Percentiles rank a stretch among this genome's conserved stretches.
phyloP scores from a whole-genome alignment of 306 rosid species.

The Quillaja saponaria region DNA sequence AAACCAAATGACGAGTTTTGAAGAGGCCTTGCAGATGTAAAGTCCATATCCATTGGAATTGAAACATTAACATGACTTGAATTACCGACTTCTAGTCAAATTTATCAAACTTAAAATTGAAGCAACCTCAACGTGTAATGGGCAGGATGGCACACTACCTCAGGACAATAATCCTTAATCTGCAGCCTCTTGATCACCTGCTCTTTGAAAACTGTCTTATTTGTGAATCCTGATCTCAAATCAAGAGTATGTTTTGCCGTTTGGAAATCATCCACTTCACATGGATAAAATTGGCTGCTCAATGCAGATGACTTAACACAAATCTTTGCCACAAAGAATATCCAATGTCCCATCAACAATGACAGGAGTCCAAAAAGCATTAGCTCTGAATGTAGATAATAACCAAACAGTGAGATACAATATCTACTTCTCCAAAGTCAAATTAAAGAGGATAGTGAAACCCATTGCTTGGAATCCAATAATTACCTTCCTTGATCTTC shows the following conservation, averaged over 20 bases:
- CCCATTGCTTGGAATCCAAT: not conserved
- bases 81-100: not conserved
- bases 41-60: conserved; percentile 3
- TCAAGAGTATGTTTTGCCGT: conserved; percentile 24
- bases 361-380: conserved; percentile 91
- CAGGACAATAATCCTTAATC: conserved; percentile 63
- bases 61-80: not conserved
- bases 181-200: conserved; percentile 34
- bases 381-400: conserved; percentile 59
- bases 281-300: conserved; percentile 73
- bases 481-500: conserved; percentile 78
- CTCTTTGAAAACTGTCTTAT: conserved; percentile 44
- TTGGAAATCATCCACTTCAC: conserved; percentile 38
- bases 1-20: conserved; percentile 23
- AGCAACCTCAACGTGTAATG: conserved; percentile 1
- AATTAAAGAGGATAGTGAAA: conserved; percentile 3
- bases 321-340: conserved; percentile 74
- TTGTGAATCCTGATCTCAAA: conserved; percentile 34
- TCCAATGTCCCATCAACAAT: conserved; percentile 93
- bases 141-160: conserved; percentile 44
- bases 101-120: conserved; percentile 4
- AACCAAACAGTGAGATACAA: not conserved
- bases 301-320: conserved; percentile 65
- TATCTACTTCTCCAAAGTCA: not conserved
- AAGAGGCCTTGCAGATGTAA: not conserved